Base-by-base conservation (phyloP, 2,329 filamentous ascomycete genomes). In the Ophiostoma tasmaniense region DNA sequence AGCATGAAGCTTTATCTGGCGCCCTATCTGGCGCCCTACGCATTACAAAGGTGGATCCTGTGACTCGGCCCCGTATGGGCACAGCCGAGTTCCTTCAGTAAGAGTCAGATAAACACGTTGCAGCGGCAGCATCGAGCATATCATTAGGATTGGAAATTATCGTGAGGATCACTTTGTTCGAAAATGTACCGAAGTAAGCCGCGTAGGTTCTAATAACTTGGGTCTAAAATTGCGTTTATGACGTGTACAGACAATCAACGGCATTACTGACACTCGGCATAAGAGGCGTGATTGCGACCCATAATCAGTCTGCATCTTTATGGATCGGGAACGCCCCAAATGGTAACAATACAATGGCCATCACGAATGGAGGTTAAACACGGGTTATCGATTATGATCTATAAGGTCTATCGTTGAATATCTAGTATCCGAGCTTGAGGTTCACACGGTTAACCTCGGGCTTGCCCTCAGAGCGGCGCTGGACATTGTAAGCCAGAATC, bases 401-500 rank as follows among this genome's bases (percentile, higher is more conserved):
- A 1, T 20, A n/a, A 3, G 20, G 17, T 45, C 17, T 45, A 45
- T n/a, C 2, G 42, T 17, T 45, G 17, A 1, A 17, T 28, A 14
- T 25, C 55, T 61, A 61, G 55, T 61, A 61, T 30, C 55, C 55
- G 3, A 61, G 55, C 0, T 61, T 11, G 25, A 61, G 22, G 17
- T 25, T 28, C 13, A 61, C 55, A 17, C 55, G 55, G 25, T 61
- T 61, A 13, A 61, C 55, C 55, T 61, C 55, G 67, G 75, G 50
- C 52, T 69, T 22, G 1, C 64, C 64, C 28, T 33, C 30, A 3
- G 37, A 55, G 6, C 66, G 55, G 39, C 52, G 64, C 39, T 67
- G 33, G 22, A 70, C 33, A 33, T 71, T 71, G 14, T 55, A 37
- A n/a, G 64, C 67, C 7, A 71, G 45, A 59, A 71, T 69, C 20